Evolutionary conservation across 148 eudicot genomes (phyloP).

Genomic region (Selenicereus undatus): DNA sequence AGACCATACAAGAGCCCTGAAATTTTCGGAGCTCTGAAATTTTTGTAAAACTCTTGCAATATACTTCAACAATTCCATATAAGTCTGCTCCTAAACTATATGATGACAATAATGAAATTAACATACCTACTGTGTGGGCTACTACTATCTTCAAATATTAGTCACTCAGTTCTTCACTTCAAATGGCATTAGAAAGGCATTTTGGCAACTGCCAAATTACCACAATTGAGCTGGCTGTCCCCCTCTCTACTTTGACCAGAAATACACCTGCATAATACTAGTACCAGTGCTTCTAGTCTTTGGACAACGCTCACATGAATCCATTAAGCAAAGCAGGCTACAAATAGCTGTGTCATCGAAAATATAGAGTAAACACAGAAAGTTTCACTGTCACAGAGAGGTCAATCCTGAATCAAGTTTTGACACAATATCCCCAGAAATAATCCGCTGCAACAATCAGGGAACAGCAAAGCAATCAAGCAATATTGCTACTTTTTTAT

Average conservation of each 20-base stretch:
- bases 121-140: neutral
- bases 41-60: too few relatives aligned
- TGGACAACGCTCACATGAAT: neutral
- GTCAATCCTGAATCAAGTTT: neutral
- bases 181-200: neutral
- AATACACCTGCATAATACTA: neutral
- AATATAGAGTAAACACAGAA: neutral
- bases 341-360: neutral
- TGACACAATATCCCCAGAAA: slow-evolving; percentile 6
- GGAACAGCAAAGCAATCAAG: neutral
- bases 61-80: too few relatives aligned
- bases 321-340: neutral
- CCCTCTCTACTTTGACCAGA: neutral
- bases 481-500: neutral
- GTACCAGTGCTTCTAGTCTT: neutral
- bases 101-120: neutral
- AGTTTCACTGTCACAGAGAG: neutral
- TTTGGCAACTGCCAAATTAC: neutral
- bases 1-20: neutral
- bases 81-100: neutral
- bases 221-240: neutral
- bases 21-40: too few relatives aligned
- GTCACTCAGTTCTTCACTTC: neutral
- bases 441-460: neutral
- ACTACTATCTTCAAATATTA: too few relatives aligned